These are phyloP conservation scores for Hygrocybe punicea DNA, from an alignment of 768 basidiomycete species.

Conservation along the genomic window DNA sequence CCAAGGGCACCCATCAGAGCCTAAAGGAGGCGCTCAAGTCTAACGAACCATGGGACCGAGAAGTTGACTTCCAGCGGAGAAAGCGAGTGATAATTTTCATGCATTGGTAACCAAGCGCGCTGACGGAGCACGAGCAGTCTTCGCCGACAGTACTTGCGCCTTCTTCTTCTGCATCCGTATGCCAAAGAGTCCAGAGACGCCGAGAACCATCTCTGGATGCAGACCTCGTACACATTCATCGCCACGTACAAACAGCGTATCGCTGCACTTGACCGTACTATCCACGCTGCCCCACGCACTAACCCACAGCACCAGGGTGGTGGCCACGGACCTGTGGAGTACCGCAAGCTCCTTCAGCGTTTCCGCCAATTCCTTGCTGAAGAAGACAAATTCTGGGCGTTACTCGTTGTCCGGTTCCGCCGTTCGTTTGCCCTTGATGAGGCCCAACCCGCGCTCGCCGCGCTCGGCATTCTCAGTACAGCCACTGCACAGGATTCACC, in stretches of 20 bases:
- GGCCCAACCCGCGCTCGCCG: constrained; percentile 52
- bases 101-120: constrained; percentile 12
- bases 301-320: constrained; percentile 33
- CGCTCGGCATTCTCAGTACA: constrained; percentile 52
- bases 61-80: constrained; percentile 83
- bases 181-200: constrained; percentile 73
- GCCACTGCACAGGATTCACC: constrained; percentile 31
- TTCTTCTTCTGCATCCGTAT: constrained; percentile 66
- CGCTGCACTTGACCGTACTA: constrained; percentile 56
- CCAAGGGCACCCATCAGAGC: constrained; percentile 67
- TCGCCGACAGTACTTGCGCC: constrained; percentile 63
- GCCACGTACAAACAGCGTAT: constrained; percentile 77
- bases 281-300: constrained; percentile 40
- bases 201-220: constrained; percentile 88
- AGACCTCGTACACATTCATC: constrained; percentile 85
- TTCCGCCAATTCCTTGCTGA: constrained; percentile 87
- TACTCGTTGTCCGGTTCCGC: constrained; percentile 71
- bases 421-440: constrained; percentile 69
- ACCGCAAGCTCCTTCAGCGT: constrained; percentile 80
- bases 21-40: constrained; percentile 73
- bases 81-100: constrained; percentile 51
- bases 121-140: constrained; percentile 44
- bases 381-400: constrained; percentile 90
- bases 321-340: constrained; percentile 65
- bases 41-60: constrained; percentile 77